Base-by-base conservation (phyloP, 192 early-diverging fungal species). In the Coemansia interrupta region DNA sequence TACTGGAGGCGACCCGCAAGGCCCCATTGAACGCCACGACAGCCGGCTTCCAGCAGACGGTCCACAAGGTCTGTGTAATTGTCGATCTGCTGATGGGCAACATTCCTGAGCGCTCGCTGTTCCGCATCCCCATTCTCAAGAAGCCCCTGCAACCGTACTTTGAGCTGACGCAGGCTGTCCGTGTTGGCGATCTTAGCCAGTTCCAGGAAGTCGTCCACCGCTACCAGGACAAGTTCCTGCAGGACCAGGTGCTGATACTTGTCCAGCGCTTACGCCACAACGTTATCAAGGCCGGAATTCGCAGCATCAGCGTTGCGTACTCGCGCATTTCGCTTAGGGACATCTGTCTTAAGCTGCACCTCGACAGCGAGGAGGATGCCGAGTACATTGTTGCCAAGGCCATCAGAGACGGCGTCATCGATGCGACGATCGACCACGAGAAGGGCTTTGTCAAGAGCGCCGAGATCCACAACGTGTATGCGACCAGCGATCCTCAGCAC, bases 381-480 rank as follows among this genome's bases (percentile, higher is more conserved):
- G 94, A 99, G 73, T 98, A 93, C 80, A 97, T 99, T 74, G 95
- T 99, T 1, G 91, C 92, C 20, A 99, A 99, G 82, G 91, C 97
- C 19, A 96, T 99, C 59, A 86, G 94, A 49, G 97, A 99, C 63
- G 97, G 96, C 51, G 96, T 99, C 15, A 96, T 99, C 78, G 94
- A 96, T 78, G 97, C 95, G n/a, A 87, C 85, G 0, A 85, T 97
- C 39, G 91, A 99, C 66, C 95, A 99, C 67, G 88, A 93, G 66
- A 86, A 85, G 56, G 95, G 95, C 0, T 94, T 81, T 60, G 91
- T 99, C 85, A 87, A 91, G 77, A 89, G 87, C 62, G 91, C 94
- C 78, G 97, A 98, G 80, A 89, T 85, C 46, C 87, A 84, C 22
- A 96, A 99, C 68, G 87, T 99, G 59, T 99, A 99, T 71, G 89